phyloP scores from a whole-genome alignment of 805 yeast genomes.

The Myxozyma geophila region DNA sequence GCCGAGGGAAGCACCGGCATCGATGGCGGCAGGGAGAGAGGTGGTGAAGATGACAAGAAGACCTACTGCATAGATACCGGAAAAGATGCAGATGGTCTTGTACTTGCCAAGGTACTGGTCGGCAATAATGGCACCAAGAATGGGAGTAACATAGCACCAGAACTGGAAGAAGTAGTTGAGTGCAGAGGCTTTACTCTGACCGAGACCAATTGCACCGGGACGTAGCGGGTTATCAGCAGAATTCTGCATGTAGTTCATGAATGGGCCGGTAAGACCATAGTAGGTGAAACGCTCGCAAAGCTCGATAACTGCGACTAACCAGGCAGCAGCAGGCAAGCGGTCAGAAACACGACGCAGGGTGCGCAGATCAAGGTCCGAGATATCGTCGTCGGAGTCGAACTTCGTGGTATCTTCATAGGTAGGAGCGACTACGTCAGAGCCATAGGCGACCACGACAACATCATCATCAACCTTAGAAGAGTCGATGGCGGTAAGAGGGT shows the following conservation, averaged over 20 bases:
- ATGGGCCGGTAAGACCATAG: slow-evolving; percentile 76
- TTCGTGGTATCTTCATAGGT: slow-evolving; percentile 2
- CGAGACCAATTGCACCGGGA: slow-evolving; percentile 63
- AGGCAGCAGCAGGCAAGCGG: slow-evolving; percentile 58
- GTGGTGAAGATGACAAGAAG: slow-evolving; percentile 69
- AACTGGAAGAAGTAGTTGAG: slow-evolving; percentile 76
- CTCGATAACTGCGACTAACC: slow-evolving; percentile 72
- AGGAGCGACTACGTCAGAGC: background rate
- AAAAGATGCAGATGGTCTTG: slow-evolving; percentile 66
- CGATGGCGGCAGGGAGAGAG: slow-evolving; percentile 63
- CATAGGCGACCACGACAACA: background rate
- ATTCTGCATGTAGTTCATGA: slow-evolving; percentile 77
- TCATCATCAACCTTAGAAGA: slow-evolving; percentile 13
- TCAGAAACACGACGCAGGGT: slow-evolving; percentile 60
- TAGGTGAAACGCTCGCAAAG: slow-evolving; percentile 81
- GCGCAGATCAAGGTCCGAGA: slow-evolving; percentile 60
- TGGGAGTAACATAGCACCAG: slow-evolving; percentile 81
- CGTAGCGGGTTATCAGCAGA: slow-evolving; percentile 47
- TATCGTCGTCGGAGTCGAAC: slow-evolving; percentile 31
- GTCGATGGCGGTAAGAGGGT: slow-evolving; percentile 21
- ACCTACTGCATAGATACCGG: slow-evolving; percentile 64
- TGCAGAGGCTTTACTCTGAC: slow-evolving; percentile 69
- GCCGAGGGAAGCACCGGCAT: slow-evolving; percentile 59
- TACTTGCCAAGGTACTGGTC: slow-evolving; percentile 77
- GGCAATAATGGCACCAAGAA: slow-evolving; percentile 74